Base-by-base conservation (phyloP, 2,329 filamentous ascomycete genomes). In the Epichloe hybrida region DNA sequence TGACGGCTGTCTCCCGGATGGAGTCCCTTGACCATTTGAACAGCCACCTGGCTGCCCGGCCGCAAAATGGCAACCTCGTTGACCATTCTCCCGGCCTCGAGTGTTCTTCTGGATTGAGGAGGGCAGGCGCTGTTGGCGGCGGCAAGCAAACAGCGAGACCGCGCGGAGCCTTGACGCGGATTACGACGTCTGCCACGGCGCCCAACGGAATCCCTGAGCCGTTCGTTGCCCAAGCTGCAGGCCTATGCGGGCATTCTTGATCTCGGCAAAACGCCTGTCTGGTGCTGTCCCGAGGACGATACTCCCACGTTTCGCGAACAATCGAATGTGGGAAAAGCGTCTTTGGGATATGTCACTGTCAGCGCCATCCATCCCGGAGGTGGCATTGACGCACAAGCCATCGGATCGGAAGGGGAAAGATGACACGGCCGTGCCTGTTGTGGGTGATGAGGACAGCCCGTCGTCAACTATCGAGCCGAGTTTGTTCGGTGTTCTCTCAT, bases 31-130 rank as follows among this genome's bases (percentile, higher is more conserved):
- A 17, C 17, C 17, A 17, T 17, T 17, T 17, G 17, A 17, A 17
- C 17, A 17, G 17, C 17, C 17, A 17, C 17, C 17, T 17, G 17
- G 17, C 17, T 6, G 47, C 21, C 15, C 46, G 13, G n/a, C 44
- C 37, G 43, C 53, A 46, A 0, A 52, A 55, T 5, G 54, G 52
- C 2, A 49, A 54, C 12, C 37, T 61, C 13, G 27, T 44, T 0
- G 60, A 61, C 41, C 53, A 57, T 50, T 64, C 61, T 0, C 58
- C 60, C 0, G 62, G 57, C 0, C 21, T 59, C 2, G 40, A 48
- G 7, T 65, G 58, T 11, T 61, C 59, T 1, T 52, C 56, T 0
- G 56, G 55, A 0, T 61, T 59, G 58, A 60, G 57, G 5, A 63
- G 58, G 3, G 59, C 52, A 52, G 59, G 21, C 21, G 21, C 21